A percentile compares a stretch with the other conserved stretches of the same genome.
phyloP scores from a whole-genome alignment of 1,284 basidiomycete species.

The Irpex lacteus region DNA sequence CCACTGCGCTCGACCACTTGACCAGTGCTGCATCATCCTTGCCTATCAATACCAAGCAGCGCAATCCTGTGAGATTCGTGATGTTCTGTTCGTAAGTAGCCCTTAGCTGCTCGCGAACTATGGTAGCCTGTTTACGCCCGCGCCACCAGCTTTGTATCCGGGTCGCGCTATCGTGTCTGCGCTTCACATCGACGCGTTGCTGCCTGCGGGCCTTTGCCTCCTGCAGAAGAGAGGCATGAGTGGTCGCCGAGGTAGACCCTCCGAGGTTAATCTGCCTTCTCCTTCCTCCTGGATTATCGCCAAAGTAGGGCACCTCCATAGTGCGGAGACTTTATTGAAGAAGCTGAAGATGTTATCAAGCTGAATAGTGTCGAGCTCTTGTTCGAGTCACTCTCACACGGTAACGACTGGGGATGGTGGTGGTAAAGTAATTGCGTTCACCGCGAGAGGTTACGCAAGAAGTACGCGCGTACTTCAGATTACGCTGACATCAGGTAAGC shows the following conservation, averaged over 20 bases:
- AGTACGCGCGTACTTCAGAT: neutral
- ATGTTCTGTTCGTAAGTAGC: conserved; percentile 47
- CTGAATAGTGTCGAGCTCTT: neutral
- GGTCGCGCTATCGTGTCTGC: conserved; percentile 52
- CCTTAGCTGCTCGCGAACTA: conserved; percentile 41
- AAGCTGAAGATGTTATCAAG: neutral
- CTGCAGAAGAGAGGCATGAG: conserved; percentile 55
- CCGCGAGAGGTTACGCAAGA: neutral
- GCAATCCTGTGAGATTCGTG: conserved; percentile 48
- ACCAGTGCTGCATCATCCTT: conserved; percentile 51
- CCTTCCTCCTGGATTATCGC: conserved; percentile 38
- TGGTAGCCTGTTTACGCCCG: conserved; percentile 39
- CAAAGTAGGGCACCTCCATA: conserved; percentile 38
- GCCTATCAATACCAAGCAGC: conserved; percentile 60
- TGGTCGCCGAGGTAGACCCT: conserved; percentile 46
- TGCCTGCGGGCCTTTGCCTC: conserved; percentile 57
- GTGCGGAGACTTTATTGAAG: neutral
- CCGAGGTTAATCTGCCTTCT: conserved; percentile 77
- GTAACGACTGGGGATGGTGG: neutral
- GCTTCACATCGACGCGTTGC: conserved; percentile 54
- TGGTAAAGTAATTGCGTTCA: neutral
- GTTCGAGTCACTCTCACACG: neutral
- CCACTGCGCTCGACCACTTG: conserved; percentile 48
- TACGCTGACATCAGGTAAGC: neutral
- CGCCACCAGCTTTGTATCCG: conserved; percentile 72